phyloP scores from a whole-genome alignment of 2,329 filamentous ascomycete genomes.

The Apiospora rasikravindrae region DNA sequence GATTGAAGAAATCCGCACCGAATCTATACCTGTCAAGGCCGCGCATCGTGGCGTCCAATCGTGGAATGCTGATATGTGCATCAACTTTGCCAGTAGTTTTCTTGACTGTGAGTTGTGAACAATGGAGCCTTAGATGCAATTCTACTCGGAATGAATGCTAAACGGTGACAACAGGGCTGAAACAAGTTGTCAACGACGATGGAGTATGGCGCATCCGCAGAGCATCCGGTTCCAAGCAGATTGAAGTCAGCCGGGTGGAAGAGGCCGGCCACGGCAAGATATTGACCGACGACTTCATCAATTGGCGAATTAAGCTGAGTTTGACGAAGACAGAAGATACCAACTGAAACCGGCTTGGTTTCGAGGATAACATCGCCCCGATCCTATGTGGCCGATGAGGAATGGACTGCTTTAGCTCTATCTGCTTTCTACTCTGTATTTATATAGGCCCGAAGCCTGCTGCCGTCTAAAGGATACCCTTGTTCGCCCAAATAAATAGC shows the following conservation, averaged over 20 bases:
- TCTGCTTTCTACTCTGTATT: not conserved
- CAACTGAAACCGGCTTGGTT: not conserved
- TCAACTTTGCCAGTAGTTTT: constrained; percentile 84
- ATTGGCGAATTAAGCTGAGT: constrained; percentile 63
- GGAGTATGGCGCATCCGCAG: constrained; percentile 84
- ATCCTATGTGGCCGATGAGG: not conserved
- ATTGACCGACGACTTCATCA: constrained; percentile 76
- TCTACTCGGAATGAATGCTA: not conserved
- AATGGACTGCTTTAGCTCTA: not conserved
- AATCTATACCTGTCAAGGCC: constrained; percentile 77
- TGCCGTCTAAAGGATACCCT: not conserved
- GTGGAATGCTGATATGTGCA: constrained; percentile 94
- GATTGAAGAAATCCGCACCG: constrained; percentile 81
- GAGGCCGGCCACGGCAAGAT: constrained; percentile 79
- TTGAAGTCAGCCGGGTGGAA: constrained; percentile 77
- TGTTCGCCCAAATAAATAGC: constrained; percentile 6
- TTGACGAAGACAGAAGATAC: constrained; percentile 4
- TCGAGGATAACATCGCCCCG: not conserved
- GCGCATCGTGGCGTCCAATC: constrained; percentile 66
- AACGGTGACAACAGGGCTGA: constrained; percentile 58
- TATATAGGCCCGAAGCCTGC: not conserved
- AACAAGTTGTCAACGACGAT: constrained; percentile 66
- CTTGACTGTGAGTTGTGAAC: constrained; percentile 68
- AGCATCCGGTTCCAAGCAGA: constrained; percentile 62
- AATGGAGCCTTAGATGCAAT: not conserved